Percentiles rank a stretch among this genome's conserved stretches.
These are phyloP conservation scores for Neopestalotiopsis rosae DNA, from an alignment of 2,329 filamentous ascomycete genomes.

Conservation along the genomic window DNA sequence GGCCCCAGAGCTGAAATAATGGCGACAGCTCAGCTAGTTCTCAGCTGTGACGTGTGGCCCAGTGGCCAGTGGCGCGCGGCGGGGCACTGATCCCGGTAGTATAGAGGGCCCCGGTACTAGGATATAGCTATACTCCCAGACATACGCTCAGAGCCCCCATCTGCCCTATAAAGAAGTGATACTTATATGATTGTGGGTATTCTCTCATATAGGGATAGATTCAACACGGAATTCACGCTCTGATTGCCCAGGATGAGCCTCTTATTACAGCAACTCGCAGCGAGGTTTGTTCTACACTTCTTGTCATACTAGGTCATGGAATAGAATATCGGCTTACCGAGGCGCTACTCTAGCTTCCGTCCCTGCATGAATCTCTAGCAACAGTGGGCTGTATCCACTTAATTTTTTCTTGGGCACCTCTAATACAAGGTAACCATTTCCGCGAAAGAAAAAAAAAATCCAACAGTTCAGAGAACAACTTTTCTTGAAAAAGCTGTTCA, in stretches of 20 bases:
- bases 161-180: too few relatives aligned
- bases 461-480: not conserved
- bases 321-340: not conserved
- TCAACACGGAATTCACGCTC: too few relatives aligned
- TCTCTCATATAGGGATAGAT: too few relatives aligned
- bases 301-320: not conserved
- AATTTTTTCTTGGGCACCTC: slow-evolving; percentile 8
- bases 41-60: not conserved
- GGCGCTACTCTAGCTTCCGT: slow-evolving; percentile 5
- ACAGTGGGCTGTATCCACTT: not conserved
- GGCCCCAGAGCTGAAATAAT: not conserved
- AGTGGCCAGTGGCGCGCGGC: not conserved
- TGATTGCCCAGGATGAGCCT: not conserved
- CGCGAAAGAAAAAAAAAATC: not conserved
- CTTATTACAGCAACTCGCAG: not conserved
- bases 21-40: not conserved
- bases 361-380: slow-evolving; percentile 2
- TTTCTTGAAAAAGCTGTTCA: not conserved
- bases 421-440: not conserved
- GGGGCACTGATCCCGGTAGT: not conserved
- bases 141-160: too few relatives aligned
- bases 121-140: not conserved
- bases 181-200: too few relatives aligned
- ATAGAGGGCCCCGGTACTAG: not conserved
- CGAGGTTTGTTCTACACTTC: not conserved